Evolutionary conservation across 2,329 filamentous ascomycete genomes (phyloP).

Genomic region (Myriangium duriaei): DNA sequence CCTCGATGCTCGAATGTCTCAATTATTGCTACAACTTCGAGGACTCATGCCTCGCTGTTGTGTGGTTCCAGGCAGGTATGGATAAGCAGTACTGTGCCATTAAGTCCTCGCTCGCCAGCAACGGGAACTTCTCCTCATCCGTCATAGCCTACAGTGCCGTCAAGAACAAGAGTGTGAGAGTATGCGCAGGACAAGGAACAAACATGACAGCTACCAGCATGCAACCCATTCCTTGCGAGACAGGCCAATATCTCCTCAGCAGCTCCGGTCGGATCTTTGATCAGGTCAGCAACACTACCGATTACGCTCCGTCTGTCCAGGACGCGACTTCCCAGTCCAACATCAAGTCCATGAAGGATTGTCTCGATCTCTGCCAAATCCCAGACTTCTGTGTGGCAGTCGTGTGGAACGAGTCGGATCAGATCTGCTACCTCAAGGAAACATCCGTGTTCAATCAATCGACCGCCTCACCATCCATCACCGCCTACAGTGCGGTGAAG

Average conservation of each 20-base stretch:
- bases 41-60: background rate
- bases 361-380: background rate
- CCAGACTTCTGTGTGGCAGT: background rate
- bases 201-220: too few species aligned
- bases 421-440: background rate
- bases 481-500: background rate
- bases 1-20: too few species aligned
- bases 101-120: background rate
- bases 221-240: background rate
- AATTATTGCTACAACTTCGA: too few species aligned
- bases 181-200: too few species aligned
- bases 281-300: background rate
- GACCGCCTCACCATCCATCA: background rate
- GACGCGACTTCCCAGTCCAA: background rate
- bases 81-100: background rate
- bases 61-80: background rate
- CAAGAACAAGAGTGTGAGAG: too few species aligned
- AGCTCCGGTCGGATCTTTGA: background rate
- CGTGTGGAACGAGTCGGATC: background rate
- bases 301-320: background rate
- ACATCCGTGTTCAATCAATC: background rate
- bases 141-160: background rate
- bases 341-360: background rate
- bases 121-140: background rate
- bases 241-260: background rate